A percentile compares a stretch with the other conserved stretches of the same genome.
These are phyloP conservation scores for Exophiala sp. DNA, from an alignment of 2,329 filamentous ascomycete genomes.

Conservation along the genomic window DNA sequence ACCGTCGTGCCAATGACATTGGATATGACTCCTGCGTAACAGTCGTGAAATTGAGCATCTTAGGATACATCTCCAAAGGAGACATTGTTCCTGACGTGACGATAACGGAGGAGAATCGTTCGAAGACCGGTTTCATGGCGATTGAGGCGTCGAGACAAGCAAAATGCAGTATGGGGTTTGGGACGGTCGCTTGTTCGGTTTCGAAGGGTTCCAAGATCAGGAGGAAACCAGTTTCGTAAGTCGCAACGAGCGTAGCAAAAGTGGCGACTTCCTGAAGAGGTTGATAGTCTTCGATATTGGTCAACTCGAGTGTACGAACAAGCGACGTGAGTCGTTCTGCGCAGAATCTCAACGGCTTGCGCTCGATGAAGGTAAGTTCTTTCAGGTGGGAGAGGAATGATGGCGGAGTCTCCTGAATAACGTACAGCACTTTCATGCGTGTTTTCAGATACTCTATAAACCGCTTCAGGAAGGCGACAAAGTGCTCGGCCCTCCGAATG, in stretches of 20 bases:
- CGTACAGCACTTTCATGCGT: constrained; percentile 95
- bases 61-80: constrained; percentile 96
- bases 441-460: constrained; percentile 99
- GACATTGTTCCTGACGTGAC: constrained; percentile 98
- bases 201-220: constrained; percentile 97
- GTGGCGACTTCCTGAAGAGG: constrained; percentile 95
- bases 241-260: constrained; percentile 92
- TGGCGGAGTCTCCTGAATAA: constrained; percentile 93
- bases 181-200: constrained; percentile 89
- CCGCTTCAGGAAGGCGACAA: constrained; percentile 87
- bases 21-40: constrained; percentile 96
- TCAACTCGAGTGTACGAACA: constrained; percentile 89
- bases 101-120: constrained; percentile 95
- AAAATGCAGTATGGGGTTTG: constrained; percentile 95
- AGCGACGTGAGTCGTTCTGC: constrained; percentile 91
- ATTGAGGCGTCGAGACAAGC: constrained; percentile 96
- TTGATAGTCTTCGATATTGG: constrained; percentile 97
- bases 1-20: constrained; percentile 90
- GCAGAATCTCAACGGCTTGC: constrained; percentile 88
- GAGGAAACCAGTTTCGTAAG: constrained; percentile 93
- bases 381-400: constrained; percentile 91
- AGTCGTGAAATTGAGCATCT: constrained; percentile 90
- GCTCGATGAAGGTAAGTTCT: constrained; percentile 96
- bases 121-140: constrained; percentile 95
- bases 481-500: constrained; percentile 92